phyloP scores from a whole-genome alignment of 1,284 basidiomycete species.

The Fistulinella staudtii region DNA sequence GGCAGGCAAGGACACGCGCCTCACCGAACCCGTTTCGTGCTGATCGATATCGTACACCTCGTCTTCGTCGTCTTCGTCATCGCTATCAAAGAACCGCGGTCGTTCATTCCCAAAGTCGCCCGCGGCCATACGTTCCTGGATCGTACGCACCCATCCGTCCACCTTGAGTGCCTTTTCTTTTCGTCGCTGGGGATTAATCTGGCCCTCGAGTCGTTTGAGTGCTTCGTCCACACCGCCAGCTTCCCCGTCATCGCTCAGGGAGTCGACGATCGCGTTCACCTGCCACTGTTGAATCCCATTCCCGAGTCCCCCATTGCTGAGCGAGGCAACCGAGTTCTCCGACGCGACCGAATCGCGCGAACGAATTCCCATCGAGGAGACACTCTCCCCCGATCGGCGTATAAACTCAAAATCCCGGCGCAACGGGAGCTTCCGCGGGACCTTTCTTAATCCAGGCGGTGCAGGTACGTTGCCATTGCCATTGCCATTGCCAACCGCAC shows the following conservation, averaged over 20 bases:
- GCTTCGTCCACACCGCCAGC: constrained; percentile 79
- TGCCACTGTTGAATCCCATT: constrained; percentile 73
- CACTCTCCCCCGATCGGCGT: constrained; percentile 58
- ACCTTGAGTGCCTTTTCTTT: constrained; percentile 72
- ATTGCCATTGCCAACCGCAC: too few species aligned
- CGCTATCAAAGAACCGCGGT: constrained; percentile 42
- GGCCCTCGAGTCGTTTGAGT: constrained; percentile 72
- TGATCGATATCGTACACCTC: constrained; percentile 38
- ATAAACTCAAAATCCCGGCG: constrained; percentile 77
- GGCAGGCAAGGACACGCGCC: constrained; percentile 13
- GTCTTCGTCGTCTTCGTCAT: constrained; percentile 43
- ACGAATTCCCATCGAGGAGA: constrained; percentile 71
- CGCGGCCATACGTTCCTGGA: constrained; percentile 57
- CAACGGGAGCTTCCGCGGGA: constrained; percentile 57
- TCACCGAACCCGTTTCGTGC: constrained; percentile 27
- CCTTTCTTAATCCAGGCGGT: constrained; percentile 54
- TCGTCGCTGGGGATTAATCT: constrained; percentile 70
- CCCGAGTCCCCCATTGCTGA: constrained; percentile 40
- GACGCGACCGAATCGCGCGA: constrained; percentile 54
- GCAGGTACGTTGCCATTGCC: constrained; percentile 33
- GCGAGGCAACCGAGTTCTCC: constrained; percentile 42
- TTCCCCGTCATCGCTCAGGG: constrained; percentile 70
- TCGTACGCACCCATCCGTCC: constrained; percentile 74
- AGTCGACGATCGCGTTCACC: constrained; percentile 72
- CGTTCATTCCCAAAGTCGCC: constrained; percentile 58